Base-by-base conservation (phyloP, 176 grass and related monocot genomes). In the Aechmea fasciata region DNA sequence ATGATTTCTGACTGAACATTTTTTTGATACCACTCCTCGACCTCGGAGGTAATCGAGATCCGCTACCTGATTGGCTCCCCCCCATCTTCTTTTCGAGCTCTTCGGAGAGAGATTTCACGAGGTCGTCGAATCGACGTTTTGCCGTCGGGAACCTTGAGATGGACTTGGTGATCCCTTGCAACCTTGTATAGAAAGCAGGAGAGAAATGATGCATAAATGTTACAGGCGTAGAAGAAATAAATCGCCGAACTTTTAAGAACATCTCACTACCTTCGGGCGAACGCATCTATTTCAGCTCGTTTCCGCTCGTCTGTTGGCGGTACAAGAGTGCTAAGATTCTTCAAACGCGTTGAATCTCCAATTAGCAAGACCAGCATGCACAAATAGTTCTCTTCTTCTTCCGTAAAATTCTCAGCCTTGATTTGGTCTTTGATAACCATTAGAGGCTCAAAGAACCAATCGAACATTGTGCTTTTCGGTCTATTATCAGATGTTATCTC, bases 381-480 rank as follows among this genome's bases (percentile, higher is more conserved):
- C 13, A 99, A 84, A 73, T 93, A 99, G n/a, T 80, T 75, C 73
- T 99, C 89, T 79, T 93, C 90, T 19, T 90, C 87, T 75, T 86
- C 84, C 2, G 77, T 77, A 63, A 93, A 84, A 67, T 93, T 85
- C 52, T 93, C 80, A 15, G 94, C 90, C 81, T 83, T 90, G 11
- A 99, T 90, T 81, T 99, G 94, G 15, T 99, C 89, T 80, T 93
- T 99, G 69, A 99, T 82, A 73, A 99, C 69, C 75, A 99, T 82
- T 71, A 99, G 68, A 33, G 94, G 94, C 14, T 93, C 94, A 71
- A 99, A 99, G 80, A 99, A 99, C 94, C 90, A 99, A 69, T 85
- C 87, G 25, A 84, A 93, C 18, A 99, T 61, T 20, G 52, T 74
- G 57, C 57, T 68, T 77, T 82, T 90, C 55, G 94, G 94, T 76